Conservation (phyloP, 768 basidiomycete genomes). For the Neoboletus magnificus region DNA sequence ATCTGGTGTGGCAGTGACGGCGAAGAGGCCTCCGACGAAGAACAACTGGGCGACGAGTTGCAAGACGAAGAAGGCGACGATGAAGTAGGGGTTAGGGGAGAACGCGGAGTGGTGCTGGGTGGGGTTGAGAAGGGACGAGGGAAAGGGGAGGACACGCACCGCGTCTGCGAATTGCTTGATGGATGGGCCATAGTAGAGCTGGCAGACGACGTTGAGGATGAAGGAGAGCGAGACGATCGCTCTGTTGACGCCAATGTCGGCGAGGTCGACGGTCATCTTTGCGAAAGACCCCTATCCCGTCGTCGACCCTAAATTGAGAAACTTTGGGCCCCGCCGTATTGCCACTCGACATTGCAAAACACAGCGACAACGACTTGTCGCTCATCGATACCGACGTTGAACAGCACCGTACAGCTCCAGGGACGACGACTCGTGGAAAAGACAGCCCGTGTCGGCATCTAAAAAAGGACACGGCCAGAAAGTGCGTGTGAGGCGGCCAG, state of each 20-base stretch:
- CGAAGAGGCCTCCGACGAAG: neutral
- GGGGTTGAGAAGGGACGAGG: neutral
- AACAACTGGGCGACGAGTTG: neutral
- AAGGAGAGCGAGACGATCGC: neutral
- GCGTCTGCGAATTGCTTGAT: neutral
- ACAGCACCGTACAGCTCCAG: no score
- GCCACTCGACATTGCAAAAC: neutral
- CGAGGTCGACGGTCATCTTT: neutral
- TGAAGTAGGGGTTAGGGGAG: neutral
- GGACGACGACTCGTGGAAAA: neutral
- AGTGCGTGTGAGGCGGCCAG: slow-evolving; percentile 15
- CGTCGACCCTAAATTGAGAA: no score
- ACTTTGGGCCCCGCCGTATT: neutral
- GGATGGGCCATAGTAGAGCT: neutral
- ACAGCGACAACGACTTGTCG: no score
- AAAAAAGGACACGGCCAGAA: slow-evolving; percentile 13
- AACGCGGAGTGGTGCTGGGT: neutral
- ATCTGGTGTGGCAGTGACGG: neutral
- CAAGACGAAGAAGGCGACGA: neutral
- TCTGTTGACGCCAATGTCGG: neutral
- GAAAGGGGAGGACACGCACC: neutral
- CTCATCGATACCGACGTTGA: no score
- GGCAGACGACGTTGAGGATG: neutral
- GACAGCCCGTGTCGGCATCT: neutral
- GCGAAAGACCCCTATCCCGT: neutral